Base-by-base conservation (phyloP, 768 basidiomycete genomes). In the Pleurotus sapidus region DNA sequence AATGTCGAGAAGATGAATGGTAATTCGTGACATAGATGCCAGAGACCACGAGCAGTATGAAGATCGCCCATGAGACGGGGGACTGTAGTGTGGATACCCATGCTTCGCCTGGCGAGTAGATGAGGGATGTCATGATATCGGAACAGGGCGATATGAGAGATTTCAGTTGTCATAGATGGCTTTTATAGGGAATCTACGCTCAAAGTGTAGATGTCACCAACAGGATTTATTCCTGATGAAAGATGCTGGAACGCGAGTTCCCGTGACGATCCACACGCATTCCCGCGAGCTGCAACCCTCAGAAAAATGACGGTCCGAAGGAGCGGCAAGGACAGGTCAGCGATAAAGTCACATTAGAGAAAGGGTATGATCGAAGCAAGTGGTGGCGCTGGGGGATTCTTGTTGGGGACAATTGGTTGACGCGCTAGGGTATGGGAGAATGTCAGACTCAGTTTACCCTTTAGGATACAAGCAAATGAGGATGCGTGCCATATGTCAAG, bases 1-100 rank as follows among this genome's bases (percentile, higher is more conserved):
- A 68, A 42, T 68, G 71, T 24, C 45, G 63, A 15, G 40, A 6
- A 15, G 27, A 30, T 6, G 51, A 59, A 18, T n/a, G 23, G 51
- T 27, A 42, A 3, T 5, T 54, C 24, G 34, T 20, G 15, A 25
- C 12, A 14, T 15, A 15, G 37, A 42, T 40, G 8, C 37, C 12
- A 23, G 42, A 39, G n/a, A 42, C 39, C 12, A 54, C 39, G 39
- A 54, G 34, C 18, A 54, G 51, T 34, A 54, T 23, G 20, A 42
- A 5, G 39, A 38, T 18, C 5, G 51, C 51, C 51, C 51, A 54
- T 17, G 51, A 24, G n/a, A 54, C 38, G 37, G 51, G 51, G 37
- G 51, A 40, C n/a, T 34, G 49, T 15, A 24, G 7, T 25, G 42
- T 12, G 39, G 39, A 40, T 11, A 25, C 5, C 51, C 37, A 54